These are phyloP conservation scores for Podospora australis DNA, from an alignment of 495 filamentous ascomycete genomes.

Conservation along the genomic window DNA sequence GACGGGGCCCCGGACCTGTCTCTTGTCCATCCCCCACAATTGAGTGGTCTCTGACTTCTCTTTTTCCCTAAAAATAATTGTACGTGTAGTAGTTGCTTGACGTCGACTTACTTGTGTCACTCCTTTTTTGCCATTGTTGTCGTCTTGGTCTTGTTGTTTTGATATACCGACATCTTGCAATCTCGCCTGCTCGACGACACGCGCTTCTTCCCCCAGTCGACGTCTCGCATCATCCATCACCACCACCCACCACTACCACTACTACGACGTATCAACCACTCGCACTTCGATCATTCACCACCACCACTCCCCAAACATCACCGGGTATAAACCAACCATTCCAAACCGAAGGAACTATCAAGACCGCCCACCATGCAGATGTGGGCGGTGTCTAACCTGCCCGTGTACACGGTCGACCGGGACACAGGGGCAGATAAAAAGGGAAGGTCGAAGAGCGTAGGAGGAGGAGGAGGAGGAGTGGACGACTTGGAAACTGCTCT, in stretches of 20 bases:
- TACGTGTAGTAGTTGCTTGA: not conserved
- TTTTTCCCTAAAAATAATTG: conserved; percentile 4
- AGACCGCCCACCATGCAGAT: conserved; percentile 24
- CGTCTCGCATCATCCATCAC: not conserved
- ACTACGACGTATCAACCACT: not conserved
- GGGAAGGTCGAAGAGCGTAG: conserved; percentile 19
- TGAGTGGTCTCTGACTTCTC: not conserved
- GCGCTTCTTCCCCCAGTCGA: not conserved
- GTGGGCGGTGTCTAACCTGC: conserved; percentile 28
- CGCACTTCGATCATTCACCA: no score
- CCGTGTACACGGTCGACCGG: conserved; percentile 25
- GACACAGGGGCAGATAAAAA: conserved; percentile 8
- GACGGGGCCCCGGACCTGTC: conserved; percentile 9
- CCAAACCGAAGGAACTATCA: not conserved
- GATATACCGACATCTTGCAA: no score
- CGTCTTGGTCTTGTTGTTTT: conserved; percentile 1
- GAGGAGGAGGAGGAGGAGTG: conserved; percentile 8
- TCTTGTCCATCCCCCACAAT: conserved; percentile 9
- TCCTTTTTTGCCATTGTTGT: conserved; percentile 2
- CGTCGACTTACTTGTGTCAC: conserved; percentile 2
- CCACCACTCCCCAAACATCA: not conserved
- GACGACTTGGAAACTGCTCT: conserved; percentile 4
- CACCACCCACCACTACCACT: not conserved
- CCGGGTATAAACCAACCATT: not conserved
- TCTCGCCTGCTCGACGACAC: not conserved